Conservation (phyloP, 192 early-diverging fungal genomes). For the Mortierella claussenii region DNA sequence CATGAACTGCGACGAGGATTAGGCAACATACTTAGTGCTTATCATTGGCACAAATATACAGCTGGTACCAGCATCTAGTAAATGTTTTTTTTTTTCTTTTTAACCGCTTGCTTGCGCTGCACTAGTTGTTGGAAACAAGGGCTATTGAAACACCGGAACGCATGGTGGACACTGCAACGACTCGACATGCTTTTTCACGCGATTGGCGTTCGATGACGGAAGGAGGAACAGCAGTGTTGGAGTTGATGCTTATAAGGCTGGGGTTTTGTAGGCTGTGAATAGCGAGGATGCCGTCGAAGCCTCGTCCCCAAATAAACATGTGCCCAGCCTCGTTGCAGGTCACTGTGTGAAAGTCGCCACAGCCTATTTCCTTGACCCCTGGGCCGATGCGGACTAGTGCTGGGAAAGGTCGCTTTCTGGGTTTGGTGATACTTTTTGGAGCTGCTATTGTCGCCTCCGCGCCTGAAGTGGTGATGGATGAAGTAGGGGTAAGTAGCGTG, state of each 20-base stretch:
- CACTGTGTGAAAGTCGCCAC: slow-evolving; percentile 41
- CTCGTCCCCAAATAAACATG: slow-evolving; percentile 40
- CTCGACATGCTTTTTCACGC: neutral
- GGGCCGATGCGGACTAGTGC: slow-evolving; percentile 23
- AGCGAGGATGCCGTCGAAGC: slow-evolving; percentile 20
- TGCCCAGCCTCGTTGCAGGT: slow-evolving; percentile 26
- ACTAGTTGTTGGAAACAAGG: slow-evolving; percentile 5
- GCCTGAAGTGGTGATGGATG: neutral
- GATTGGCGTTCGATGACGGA: neutral
- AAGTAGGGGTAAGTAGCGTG: neutral
- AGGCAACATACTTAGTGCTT: no score
- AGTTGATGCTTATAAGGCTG: neutral
- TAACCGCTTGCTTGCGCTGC: no score
- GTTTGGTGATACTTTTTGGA: neutral
- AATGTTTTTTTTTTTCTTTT: neutral
- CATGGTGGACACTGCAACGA: slow-evolving; percentile 29
- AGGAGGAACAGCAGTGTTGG: neutral
- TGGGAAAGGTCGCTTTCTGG: slow-evolving; percentile 16
- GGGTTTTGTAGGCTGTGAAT: slow-evolving; percentile 10
- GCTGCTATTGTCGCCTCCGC: neutral
- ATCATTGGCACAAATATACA: no score
- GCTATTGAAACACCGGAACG: slow-evolving; percentile 20
- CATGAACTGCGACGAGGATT: slow-evolving; percentile 10
- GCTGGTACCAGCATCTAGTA: no score
- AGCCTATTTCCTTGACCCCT: slow-evolving; percentile 27